Evolutionary conservation across 1,284 basidiomycete genomes (phyloP), one percentile per base, ranked within the genome.

Genomic region (Sparassis latifolia): DNA sequence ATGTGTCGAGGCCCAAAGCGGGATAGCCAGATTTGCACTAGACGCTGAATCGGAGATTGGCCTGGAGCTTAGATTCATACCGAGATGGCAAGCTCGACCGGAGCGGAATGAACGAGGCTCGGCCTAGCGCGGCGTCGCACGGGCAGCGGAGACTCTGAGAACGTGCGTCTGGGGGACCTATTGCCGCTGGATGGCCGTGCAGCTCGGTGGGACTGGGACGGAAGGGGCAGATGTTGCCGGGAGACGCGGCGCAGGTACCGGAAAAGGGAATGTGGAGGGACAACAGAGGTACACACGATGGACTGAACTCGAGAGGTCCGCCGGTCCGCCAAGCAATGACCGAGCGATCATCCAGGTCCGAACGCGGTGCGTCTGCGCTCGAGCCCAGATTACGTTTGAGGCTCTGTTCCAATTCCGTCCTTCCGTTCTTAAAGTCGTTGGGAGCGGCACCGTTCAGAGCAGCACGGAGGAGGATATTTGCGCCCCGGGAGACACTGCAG

Each of bases 1-100:
- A 46, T 20, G 42, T 42, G 45, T 45, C 46, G 43, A 6, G 27
- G 6, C 43, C 51, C 32, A 38, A 49, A 46, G 44, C 10, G 51
- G 51, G 29, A 32, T 52, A 52, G 51, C 39, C 27, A n/a, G 33
- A 38, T 33, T 33, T 31, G n/a, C 29, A 10, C 42, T 42, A 48
- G 47, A 47, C 45, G 33, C 32, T 12, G 43, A 45, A 53, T 53
- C 52, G 52, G 52, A 35, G 48, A 43, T 49, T 46, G 48, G 48
- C 39, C 20, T 45, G 44, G 35, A 28, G 41, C 47, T 35, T 47
- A 47, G 45, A 47, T 20, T 47, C 45, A 4, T 33, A 45, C 44
- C 44, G 33, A 45, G 44, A 45, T 31, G 12, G 29, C 35, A 37
- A 12, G 6, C 35, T 6, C 35, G 35, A 7, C 35, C 35, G 7